phyloP scores from a whole-genome alignment of 352 stramenopile species.

The Pythium brassicae region DNA sequence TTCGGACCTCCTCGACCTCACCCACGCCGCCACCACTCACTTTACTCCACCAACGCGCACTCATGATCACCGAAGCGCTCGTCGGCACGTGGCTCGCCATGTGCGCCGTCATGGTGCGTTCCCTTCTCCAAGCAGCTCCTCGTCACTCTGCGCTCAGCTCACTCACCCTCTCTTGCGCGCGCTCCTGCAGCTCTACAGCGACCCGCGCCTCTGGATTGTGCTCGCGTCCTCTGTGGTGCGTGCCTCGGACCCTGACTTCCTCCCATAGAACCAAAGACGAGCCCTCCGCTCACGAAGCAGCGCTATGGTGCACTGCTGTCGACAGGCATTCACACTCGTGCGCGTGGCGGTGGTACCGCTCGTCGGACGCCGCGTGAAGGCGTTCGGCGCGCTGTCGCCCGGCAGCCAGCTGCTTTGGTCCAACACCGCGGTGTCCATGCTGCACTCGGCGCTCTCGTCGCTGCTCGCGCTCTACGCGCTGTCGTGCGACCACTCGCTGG shows the following conservation, averaged over 20 bases:
- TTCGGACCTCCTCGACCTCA: not conserved
- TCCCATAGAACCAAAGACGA: not conserved
- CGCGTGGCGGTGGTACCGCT: conserved; percentile 41
- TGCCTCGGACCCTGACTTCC: not conserved
- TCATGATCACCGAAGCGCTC: conserved; percentile 56
- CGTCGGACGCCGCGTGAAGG: conserved; percentile 32
- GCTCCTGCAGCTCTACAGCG: conserved; percentile 35
- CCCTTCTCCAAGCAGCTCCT: not conserved
- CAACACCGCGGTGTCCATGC: conserved; percentile 74
- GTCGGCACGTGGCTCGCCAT: conserved; percentile 56
- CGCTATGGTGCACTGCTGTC: not conserved
- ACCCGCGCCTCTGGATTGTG: conserved; percentile 62
- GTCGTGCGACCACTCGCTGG: conserved; percentile 45
- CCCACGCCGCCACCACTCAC: not conserved
- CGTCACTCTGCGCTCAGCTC: not conserved
- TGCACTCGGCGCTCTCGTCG: conserved; percentile 59
- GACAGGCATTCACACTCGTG: conserved; percentile 37
- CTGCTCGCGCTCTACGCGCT: conserved; percentile 48
- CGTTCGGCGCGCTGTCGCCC: conserved; percentile 40
- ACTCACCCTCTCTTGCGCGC: not conserved
- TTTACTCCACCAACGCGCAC: not conserved
- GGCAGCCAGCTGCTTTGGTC: conserved; percentile 50
- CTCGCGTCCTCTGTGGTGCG: conserved; percentile 57
- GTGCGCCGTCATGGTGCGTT: conserved; percentile 56
- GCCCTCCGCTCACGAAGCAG: not conserved